A percentile compares a stretch with the other conserved stretches of the same genome.
Conservation (phyloP, 1,284 basidiomycete genomes). For the Cutaneotrichosporon dermatis region DNA sequence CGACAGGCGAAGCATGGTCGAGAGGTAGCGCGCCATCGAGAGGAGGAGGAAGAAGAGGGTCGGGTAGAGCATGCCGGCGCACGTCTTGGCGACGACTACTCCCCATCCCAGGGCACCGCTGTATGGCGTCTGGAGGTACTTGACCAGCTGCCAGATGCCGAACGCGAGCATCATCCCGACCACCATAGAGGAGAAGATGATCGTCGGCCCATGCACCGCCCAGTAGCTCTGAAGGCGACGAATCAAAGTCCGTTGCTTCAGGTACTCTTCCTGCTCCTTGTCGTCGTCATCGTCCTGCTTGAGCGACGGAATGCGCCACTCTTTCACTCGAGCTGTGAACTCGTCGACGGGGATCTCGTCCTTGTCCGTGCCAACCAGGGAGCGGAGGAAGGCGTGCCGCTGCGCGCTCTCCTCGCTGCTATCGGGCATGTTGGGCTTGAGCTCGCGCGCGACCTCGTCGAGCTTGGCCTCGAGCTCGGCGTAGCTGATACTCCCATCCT, state of each 20-base stretch:
- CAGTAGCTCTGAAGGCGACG: conserved; percentile 24
- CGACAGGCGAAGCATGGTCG: conserved; percentile 25
- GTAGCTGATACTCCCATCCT: conserved; percentile 25
- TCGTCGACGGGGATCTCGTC: conserved; percentile 18
- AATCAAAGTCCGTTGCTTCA: conserved; percentile 9
- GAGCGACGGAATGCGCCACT: conserved; percentile 28
- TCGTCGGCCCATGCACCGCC: conserved; percentile 27
- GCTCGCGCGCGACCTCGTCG: conserved; percentile 24
- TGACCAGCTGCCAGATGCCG: conserved; percentile 30
- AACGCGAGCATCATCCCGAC: conserved; percentile 24
- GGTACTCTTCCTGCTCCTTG: conserved; percentile 24
- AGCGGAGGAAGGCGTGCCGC: conserved; percentile 29
- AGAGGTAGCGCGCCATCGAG: conserved; percentile 28
- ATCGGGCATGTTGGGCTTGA: conserved; percentile 29
- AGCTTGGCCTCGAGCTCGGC: conserved; percentile 26
- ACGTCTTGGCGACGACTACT: conserved; percentile 32
- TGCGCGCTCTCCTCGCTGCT: conserved; percentile 12
- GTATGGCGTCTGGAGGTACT: conserved; percentile 25
- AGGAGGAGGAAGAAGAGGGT: conserved; percentile 32
- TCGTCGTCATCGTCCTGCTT: conserved; percentile 26
- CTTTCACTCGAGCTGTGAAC: conserved; percentile 18
- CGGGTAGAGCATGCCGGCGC: conserved; percentile 28
- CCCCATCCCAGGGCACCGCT: conserved; percentile 31
- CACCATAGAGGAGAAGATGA: conserved; percentile 27
- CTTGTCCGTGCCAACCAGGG: conserved; percentile 18